Evolutionary conservation across 495 filamentous ascomycete genomes (phyloP).

Genomic region (Cudoniella acicularis): DNA sequence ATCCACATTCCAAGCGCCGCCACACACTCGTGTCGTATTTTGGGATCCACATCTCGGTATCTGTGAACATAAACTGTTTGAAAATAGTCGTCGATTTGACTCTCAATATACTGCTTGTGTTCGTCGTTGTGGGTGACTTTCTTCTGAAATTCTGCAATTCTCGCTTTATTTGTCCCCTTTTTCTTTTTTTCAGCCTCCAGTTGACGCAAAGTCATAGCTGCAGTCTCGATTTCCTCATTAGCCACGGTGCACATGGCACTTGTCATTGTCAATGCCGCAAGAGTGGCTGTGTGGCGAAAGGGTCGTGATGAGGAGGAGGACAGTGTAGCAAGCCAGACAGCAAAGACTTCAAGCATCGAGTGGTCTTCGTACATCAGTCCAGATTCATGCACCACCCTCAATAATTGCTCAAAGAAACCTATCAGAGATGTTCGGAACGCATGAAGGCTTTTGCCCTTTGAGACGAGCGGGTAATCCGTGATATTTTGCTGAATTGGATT

Average conservation of each 20-base stretch:
- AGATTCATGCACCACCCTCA: constrained; percentile 69
- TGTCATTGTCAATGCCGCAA: constrained; percentile 71
- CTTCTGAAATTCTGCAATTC: constrained; percentile 61
- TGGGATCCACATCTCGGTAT: constrained; percentile 88
- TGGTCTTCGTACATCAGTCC: constrained; percentile 71
- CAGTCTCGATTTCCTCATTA: constrained; percentile 57
- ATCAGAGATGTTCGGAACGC: constrained; percentile 73
- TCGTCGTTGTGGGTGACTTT: constrained; percentile 61
- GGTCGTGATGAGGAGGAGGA: constrained; percentile 78
- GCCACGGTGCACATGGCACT: constrained; percentile 64
- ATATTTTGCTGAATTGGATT: constrained; percentile 53
- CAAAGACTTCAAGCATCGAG: constrained; percentile 76
- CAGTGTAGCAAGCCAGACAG: constrained; percentile 81
- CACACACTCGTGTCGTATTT: constrained; percentile 80
- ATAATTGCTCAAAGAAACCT: constrained; percentile 70
- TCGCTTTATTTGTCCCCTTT: constrained; percentile 69
- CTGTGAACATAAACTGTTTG: constrained; percentile 90
- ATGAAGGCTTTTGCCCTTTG: constrained; percentile 64
- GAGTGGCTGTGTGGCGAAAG: constrained; percentile 88
- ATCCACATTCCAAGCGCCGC: constrained; percentile 86
- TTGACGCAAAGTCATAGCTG: constrained; percentile 72
- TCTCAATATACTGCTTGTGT: constrained; percentile 60
- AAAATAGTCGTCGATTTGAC: constrained; percentile 73
- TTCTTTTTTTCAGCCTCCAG: constrained; percentile 78
- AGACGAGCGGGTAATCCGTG: constrained; percentile 90